These are phyloP conservation scores for Gossypium herbaceum DNA, from an alignment of 345 rosid species.

Conservation along the genomic window DNA sequence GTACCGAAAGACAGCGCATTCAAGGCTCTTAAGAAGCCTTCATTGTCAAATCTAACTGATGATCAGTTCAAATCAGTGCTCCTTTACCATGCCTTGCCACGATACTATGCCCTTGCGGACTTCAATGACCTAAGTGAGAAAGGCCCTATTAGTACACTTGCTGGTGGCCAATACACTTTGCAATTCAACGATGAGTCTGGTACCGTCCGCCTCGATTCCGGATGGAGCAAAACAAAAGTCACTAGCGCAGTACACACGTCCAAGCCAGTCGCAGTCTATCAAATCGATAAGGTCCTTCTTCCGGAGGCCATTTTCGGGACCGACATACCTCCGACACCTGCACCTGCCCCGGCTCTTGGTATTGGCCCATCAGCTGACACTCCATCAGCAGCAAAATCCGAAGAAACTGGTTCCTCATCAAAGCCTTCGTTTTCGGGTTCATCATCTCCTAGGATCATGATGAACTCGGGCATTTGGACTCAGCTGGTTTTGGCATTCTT, in stretches of 20 bases:
- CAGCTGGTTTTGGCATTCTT: neutral
- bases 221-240: neutral
- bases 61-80: neutral
- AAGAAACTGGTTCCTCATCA: neutral
- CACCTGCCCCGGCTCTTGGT: neutral
- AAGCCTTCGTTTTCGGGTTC: neutral
- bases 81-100: neutral
- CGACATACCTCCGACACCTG: neutral
- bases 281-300: neutral
- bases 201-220: neutral
- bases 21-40: constrained; percentile 4
- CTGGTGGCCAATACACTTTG: neutral
- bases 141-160: neutral
- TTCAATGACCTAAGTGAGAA: neutral
- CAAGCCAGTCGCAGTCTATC: neutral
- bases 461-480: neutral
- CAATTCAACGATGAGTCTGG: neutral
- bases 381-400: neutral
- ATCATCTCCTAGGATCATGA: neutral
- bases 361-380: neutral
- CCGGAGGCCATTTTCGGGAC: neutral
- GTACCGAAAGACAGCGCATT: neutral
- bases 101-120: constrained; percentile 3
- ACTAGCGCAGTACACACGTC: neutral
- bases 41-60: neutral